phyloP scores from a whole-genome alignment of 495 filamentous ascomycete genomes.

The Trichoderma erinaceum region DNA sequence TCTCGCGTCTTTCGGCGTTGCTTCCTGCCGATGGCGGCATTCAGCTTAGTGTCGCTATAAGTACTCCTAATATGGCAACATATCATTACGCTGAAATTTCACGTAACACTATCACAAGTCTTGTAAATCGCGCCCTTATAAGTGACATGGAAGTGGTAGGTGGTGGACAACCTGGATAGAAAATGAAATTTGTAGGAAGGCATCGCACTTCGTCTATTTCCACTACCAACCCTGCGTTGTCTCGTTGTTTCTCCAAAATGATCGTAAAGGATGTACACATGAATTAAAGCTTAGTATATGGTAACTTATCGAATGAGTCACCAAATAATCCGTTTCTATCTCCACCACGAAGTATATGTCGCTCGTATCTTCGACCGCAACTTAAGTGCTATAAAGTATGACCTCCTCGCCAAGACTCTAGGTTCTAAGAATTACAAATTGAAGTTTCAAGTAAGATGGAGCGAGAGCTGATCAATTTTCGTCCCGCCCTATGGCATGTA shows the following conservation, averaged over 20 bases:
- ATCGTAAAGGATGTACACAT: too few species aligned
- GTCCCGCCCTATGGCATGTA: neutral
- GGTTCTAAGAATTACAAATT: neutral
- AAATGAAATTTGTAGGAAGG: neutral
- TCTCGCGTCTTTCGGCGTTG: neutral
- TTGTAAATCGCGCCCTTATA: neutral
- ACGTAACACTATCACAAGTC: neutral
- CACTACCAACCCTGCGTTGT: too few species aligned
- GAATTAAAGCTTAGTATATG: too few species aligned
- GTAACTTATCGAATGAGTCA: too few species aligned
- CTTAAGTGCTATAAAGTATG: neutral
- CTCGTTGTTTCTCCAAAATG: too few species aligned
- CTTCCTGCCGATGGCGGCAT: neutral
- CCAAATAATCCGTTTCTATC: neutral
- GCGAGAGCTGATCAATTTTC: neutral
- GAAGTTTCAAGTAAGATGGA: neutral
- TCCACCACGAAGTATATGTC: neutral
- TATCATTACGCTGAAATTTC: neutral
- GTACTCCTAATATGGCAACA: neutral
- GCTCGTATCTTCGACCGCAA: neutral
- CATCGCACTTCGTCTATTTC: neutral
- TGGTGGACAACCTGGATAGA: neutral
- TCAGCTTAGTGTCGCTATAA: neutral
- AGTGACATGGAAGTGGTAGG: neutral
- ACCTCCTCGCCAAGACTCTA: neutral